These are phyloP conservation scores for Urtica urens DNA, from an alignment of 306 rosid genomes.

Conservation along the genomic window DNA sequence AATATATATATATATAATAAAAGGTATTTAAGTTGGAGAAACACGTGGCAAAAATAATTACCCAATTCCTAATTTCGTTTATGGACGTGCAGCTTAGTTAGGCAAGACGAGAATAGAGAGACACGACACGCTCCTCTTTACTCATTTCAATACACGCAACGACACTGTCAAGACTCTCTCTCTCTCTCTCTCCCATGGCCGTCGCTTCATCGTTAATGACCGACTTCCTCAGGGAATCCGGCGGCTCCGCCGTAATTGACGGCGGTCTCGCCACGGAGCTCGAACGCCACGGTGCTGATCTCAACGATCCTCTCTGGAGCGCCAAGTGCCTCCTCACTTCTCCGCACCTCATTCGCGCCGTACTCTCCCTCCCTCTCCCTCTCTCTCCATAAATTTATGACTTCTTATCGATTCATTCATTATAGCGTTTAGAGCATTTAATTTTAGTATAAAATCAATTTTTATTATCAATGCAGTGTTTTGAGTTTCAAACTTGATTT, in stretches of 20 bases:
- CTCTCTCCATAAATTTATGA: not conserved
- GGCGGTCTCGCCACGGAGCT: constrained; percentile 95
- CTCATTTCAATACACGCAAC: too few species aligned
- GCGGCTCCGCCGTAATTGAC: constrained; percentile 60
- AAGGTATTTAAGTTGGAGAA: too few species aligned
- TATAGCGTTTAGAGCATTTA: not conserved
- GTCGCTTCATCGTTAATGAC: constrained; percentile 28
- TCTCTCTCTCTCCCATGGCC: not conserved
- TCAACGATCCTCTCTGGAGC: constrained; percentile 94
- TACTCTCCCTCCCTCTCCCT: constrained; percentile 13
- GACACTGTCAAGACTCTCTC: not conserved
- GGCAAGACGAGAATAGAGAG: too few species aligned
- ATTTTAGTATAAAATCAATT: too few species aligned
- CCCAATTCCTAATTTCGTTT: too few species aligned
- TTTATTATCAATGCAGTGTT: not conserved
- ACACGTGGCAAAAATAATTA: too few species aligned
- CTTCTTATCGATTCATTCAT: not conserved
- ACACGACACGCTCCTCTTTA: too few species aligned
- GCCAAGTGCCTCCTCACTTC: constrained; percentile 77
- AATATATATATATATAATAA: too few species aligned
- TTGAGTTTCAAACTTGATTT: not conserved
- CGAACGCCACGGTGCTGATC: constrained; percentile 83
- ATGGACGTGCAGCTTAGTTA: too few species aligned
- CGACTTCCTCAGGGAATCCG: constrained; percentile 43
- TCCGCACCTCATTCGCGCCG: constrained; percentile 68